Conservation (phyloP, 371 early-diverging fungal species). For the Rhizopus stolonifer region DNA sequence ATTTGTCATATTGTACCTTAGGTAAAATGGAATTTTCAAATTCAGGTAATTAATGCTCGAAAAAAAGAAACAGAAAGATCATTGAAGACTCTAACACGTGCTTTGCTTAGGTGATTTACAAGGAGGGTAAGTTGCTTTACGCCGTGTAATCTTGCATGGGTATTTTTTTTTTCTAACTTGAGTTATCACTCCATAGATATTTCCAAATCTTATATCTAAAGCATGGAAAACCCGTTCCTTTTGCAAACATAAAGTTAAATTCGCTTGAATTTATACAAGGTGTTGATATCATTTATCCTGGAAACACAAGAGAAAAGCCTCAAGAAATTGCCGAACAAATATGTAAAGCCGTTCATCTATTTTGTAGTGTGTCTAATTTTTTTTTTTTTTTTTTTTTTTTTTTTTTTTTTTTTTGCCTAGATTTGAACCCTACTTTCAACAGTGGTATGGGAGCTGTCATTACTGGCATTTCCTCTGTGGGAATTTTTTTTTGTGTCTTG, state of each 20-base stretch:
- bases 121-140: conserved; percentile 9
- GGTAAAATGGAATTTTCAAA: conserved; percentile 25
- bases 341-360: neutral
- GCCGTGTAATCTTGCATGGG: neutral
- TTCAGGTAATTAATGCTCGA: conserved; percentile 10
- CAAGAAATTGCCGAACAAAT: conserved; percentile 14
- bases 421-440: conserved; percentile 22
- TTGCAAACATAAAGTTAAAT: conserved; percentile 25
- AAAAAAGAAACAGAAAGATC: neutral
- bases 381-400: neutral
- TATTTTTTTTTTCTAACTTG: neutral
- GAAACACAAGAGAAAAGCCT: conserved; percentile 25
- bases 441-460: conserved; percentile 21
- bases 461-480: conserved; percentile 17
- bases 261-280: conserved; percentile 18
- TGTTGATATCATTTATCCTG: conserved; percentile 27
- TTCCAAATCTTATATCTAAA: conserved; percentile 18
- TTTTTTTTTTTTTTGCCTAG: conserved; percentile 11
- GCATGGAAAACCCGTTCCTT: conserved; percentile 12
- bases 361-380: neutral
- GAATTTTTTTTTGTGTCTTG: conserved; percentile 17
- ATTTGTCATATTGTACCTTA: conserved; percentile 6
- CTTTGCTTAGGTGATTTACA: conserved; percentile 18
- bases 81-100: neutral
- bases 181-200: conserved; percentile 5